Evolutionary conservation across 768 basidiomycete genomes (phyloP), one percentile per base, ranked within the genome.

Genomic region (Rhizopogon salebrosus): DNA sequence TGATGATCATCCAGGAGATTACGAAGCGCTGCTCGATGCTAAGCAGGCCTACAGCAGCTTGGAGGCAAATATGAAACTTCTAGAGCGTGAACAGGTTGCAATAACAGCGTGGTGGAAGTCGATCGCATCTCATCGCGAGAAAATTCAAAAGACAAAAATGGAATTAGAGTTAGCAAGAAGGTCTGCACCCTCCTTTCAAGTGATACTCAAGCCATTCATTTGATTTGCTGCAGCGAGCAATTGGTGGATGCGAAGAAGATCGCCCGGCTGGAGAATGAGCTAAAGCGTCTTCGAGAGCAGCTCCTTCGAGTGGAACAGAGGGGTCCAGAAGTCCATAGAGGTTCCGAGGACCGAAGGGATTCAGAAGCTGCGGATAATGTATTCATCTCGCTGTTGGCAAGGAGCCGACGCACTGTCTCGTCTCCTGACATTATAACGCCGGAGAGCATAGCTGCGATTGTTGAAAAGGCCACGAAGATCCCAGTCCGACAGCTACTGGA

Each of bases 391-490:
- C 46, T 48, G 26, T 36, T 48, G 46, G 46, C 46, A 20, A 51
- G 31, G 24, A 51, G 41, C n/a, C 50, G 29, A 9, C 37, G 40
- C 31, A 40, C 20, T 29, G 24, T 51, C 27, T 41, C 39, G 8
- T 41, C 54, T 29, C 54, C 54, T 5, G 51, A 41, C 40, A 36
- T 55, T 9, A 55, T 55, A 26, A 36, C 46, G 13, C 31, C 46
- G 20, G 46, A 31, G 18, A 48, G 46, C 9, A 48, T 48, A 48
- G 46, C 46, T 48, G 46, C 10, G 22, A 22, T 48, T 23, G 46
- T 48, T 16, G 46, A 48, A 18, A 48, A 48, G 16, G 46, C 46
- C 14, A 48, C 46, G 20, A 48, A 48, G 29, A 48, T 48, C 46
- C 46, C 46, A 13, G 46, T 48, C 24, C 46, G 36, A 48, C 46